Conservation (phyloP, 441 rosid genomes). For the Metrosideros polymorpha region DNA sequence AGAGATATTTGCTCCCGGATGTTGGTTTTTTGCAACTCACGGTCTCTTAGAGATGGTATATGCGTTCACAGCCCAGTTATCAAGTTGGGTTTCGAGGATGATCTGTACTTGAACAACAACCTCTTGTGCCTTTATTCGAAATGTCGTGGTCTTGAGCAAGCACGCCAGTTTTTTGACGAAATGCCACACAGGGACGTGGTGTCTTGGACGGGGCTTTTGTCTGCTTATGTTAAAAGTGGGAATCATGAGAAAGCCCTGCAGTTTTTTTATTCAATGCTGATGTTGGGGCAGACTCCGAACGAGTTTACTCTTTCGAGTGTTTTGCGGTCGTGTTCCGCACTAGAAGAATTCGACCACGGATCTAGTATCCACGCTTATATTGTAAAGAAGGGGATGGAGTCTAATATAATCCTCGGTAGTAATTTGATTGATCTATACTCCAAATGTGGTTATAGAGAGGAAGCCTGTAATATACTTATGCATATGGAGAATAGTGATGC, state of each 20-base stretch:
- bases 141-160: slow-evolving; percentile 21
- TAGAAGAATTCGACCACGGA: slow-evolving; percentile 20
- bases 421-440: slow-evolving; percentile 41
- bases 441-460: slow-evolving; percentile 20
- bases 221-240: slow-evolving; percentile 24
- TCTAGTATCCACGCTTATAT: slow-evolving; percentile 21
- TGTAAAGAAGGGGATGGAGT: slow-evolving; percentile 28
- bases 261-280: slow-evolving; percentile 25
- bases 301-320: slow-evolving; percentile 43
- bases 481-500: slow-evolving; percentile 23
- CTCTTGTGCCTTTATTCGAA: slow-evolving; percentile 35
- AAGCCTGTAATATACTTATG: slow-evolving; percentile 24
- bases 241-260: slow-evolving; percentile 22
- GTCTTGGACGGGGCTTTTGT: slow-evolving; percentile 39
- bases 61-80: slow-evolving; percentile 46
- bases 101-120: slow-evolving; percentile 48
- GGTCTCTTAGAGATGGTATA: slow-evolving; percentile 29
- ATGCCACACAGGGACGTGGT: slow-evolving; percentile 36
- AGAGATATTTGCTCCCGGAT: slow-evolving; percentile 36
- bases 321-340: slow-evolving; percentile 27
- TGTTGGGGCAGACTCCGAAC: slow-evolving; percentile 26
- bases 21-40: slow-evolving; percentile 39
- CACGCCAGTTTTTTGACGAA: slow-evolving; percentile 43
- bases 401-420: slow-evolving; percentile 22
- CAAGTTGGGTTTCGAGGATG: slow-evolving; percentile 34